Evolutionary conservation across 176 grass and related monocot genomes (phyloP).

Genomic region (Puccinellia tenuiflora): DNA sequence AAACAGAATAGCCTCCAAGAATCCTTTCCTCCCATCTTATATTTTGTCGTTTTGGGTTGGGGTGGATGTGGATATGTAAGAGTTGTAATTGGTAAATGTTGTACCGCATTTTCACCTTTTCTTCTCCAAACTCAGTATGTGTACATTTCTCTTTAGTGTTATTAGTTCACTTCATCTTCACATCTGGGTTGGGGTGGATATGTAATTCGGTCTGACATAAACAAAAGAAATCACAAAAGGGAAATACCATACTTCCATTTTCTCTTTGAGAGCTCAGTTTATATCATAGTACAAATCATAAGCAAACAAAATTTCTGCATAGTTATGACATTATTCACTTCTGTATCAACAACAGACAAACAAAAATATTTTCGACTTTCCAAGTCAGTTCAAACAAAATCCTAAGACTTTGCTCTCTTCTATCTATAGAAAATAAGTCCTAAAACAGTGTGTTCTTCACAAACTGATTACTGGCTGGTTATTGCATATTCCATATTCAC

Average conservation of each 20-base stretch:
- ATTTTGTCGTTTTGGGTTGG: neutral
- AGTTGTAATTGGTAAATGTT: neutral
- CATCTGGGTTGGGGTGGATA: too few relatives aligned
- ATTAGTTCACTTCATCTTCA: neutral
- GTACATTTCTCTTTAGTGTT: too few relatives aligned
- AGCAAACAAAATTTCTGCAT: neutral
- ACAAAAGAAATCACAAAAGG: neutral
- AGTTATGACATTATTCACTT: neutral
- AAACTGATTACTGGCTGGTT: neutral
- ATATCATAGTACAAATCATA: neutral
- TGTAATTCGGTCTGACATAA: neutral
- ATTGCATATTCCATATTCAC: neutral
- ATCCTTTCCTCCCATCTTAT: conserved; percentile 6
- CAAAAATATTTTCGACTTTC: neutral
- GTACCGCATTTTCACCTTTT: neutral
- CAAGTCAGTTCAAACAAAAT: neutral
- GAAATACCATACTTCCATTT: too few relatives aligned
- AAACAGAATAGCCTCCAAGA: conserved; percentile 24
- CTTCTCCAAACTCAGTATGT: neutral
- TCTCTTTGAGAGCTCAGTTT: neutral
- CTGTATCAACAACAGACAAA: neutral
- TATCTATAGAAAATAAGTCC: neutral
- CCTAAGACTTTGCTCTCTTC: neutral
- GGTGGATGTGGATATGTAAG: conserved; percentile 13
- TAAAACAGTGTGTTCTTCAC: neutral